Evolutionary conservation across 1,139 yeast genomes (phyloP), one percentile per base, ranked within the genome.

Genomic region (Pichia sp.): DNA sequence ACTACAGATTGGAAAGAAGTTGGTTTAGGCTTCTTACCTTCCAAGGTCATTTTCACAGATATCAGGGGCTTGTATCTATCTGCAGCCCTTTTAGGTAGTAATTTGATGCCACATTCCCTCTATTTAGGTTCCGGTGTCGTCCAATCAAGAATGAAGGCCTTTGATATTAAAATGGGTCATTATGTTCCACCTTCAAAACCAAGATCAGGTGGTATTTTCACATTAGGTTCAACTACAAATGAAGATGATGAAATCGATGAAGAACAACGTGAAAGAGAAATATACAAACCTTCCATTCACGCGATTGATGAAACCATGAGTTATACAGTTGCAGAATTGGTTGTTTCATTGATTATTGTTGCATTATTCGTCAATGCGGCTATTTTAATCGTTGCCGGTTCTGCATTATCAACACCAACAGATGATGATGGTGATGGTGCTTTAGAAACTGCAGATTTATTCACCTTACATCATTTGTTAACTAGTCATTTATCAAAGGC

Each of bases 61-160:
- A 81, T 83, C 50, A 83, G 87, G 34, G 98, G 97, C 0, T 71
- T 91, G 38, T 93, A 87, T 62, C 71, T 89, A 37, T 82, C 96
- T 44, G 81, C 95, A 57, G 98, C 97, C 20, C 86, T 93, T 46
- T 72, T 93, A 46, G 99, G 99, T 19, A 97, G 98, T 27, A 94
- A 98, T 1, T 96, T 93, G 28, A 93, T 93, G 99, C 99, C 99
- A 3, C 99, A 93, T 65, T 85, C 96, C 1, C 71, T 93, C 39
- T 93, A 87, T 62, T 71, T 93, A 48, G 99, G 99, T 1, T 86
- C 96, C 0, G 96, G 97, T 1, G 75, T 93, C 48, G 98, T 93
- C 10, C 96, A 91, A 64, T 85, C 97, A 3, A 77, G 99, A 52
- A 72, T 93, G 52, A 76, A 81, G 55, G 96, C 90, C 39, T 91